Evolutionary conservation across 2,329 filamentous ascomycete species (phyloP).

Genomic region (Fusarium cyanostomum): DNA sequence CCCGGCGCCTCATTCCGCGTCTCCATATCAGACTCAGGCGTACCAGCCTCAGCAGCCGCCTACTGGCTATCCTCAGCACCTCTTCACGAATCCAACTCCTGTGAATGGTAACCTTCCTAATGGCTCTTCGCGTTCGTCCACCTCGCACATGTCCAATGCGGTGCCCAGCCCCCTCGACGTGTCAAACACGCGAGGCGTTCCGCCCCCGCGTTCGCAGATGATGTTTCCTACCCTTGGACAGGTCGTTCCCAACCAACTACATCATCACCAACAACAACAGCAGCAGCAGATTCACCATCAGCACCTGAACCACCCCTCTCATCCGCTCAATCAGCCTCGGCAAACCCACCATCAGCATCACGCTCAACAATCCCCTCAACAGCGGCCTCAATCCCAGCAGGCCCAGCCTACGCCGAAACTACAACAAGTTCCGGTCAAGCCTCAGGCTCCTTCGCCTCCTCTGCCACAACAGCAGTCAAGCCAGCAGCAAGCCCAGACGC

Average conservation of each 20-base stretch:
- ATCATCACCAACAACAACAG: constrained; percentile 53
- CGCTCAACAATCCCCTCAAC: constrained; percentile 46
- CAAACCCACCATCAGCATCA: constrained; percentile 42
- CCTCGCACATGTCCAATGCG: constrained; percentile 59
- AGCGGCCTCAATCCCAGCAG: constrained; percentile 52
- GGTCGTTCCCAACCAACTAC: constrained; percentile 54
- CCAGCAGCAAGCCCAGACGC: constrained; percentile 39
- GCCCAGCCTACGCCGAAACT: constrained; percentile 45
- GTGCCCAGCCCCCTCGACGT: constrained; percentile 59
- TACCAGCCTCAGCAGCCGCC: constrained; percentile 63
- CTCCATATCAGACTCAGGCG: constrained; percentile 63
- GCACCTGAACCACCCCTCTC: constrained; percentile 42
- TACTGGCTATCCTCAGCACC: constrained; percentile 61
- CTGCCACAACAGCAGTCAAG: constrained; percentile 44
- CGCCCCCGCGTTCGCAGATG: constrained; percentile 58
- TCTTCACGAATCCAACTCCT: constrained; percentile 60
- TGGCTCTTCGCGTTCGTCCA: constrained; percentile 57
- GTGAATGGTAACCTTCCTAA: constrained; percentile 60
- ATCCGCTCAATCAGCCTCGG: constrained; percentile 41
- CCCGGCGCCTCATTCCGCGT: constrained; percentile 62
- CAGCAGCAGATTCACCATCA: constrained; percentile 50
- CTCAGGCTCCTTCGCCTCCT: constrained; percentile 46
- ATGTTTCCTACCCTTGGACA: constrained; percentile 51
- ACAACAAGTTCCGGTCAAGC: constrained; percentile 47
- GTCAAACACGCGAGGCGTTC: constrained; percentile 55